These are phyloP conservation scores for Fusarium austroafricanum DNA, from an alignment of 2,329 filamentous ascomycete genomes.

Conservation along the genomic window DNA sequence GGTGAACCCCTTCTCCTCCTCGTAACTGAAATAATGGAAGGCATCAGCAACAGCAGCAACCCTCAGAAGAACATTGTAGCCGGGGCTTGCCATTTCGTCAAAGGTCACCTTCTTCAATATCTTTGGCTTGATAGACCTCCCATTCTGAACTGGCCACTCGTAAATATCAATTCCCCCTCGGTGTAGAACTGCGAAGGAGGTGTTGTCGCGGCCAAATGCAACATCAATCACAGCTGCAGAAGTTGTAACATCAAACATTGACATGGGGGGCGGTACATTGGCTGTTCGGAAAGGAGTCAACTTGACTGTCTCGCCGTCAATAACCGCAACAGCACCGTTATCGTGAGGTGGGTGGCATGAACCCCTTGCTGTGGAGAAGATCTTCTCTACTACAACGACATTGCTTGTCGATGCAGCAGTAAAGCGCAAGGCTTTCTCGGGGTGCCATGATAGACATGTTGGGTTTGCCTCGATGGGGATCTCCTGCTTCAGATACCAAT, in stretches of 20 bases:
- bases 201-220: slow-evolving; percentile 74
- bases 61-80: slow-evolving; percentile 16
- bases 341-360: slow-evolving; percentile 78
- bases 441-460: slow-evolving; percentile 76
- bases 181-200: slow-evolving; percentile 78
- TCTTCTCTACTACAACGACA: slow-evolving; percentile 72
- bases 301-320: slow-evolving; percentile 84
- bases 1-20: slow-evolving; percentile 42
- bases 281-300: slow-evolving; percentile 86
- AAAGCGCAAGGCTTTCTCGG: slow-evolving; percentile 82
- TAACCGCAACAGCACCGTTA: slow-evolving; percentile 81
- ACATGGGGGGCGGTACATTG: slow-evolving; percentile 94
- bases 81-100: slow-evolving; percentile 44
- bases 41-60: slow-evolving; percentile 39
- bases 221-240: slow-evolving; percentile 77
- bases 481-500: slow-evolving; percentile 98
- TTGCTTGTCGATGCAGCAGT: slow-evolving; percentile 63
- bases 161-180: slow-evolving; percentile 74
- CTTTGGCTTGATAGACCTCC: slow-evolving; percentile 59
- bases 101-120: slow-evolving; percentile 57
- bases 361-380: slow-evolving; percentile 75
- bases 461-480: slow-evolving; percentile 60
- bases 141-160: slow-evolving; percentile 72
- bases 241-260: slow-evolving; percentile 77
- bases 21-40: slow-evolving; percentile 50